Conservation (phyloP, 176 grass and related monocot genomes). For the Juncus effusus region DNA sequence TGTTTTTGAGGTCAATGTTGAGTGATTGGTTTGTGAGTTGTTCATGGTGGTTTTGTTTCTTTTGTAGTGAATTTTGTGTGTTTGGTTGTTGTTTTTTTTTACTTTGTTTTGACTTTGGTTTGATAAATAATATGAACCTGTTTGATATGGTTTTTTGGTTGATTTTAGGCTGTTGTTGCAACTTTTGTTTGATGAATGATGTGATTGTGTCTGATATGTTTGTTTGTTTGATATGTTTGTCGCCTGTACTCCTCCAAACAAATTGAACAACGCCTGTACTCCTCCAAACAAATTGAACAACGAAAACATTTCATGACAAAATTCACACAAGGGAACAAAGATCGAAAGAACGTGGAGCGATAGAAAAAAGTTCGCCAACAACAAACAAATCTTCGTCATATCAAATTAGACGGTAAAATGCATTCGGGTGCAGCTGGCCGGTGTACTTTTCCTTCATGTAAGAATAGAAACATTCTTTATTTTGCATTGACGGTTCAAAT, state of each 20-base stretch:
- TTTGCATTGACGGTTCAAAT: background rate
- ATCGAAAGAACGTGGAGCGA: background rate
- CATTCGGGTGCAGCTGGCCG: background rate
- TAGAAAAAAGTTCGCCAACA: background rate
- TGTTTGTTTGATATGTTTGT: no score
- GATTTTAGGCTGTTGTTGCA: background rate
- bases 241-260: no score
- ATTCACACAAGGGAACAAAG: background rate
- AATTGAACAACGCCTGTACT: no score
- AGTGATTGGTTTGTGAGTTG: constrained; percentile 15
- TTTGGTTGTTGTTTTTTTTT: constrained; percentile 3
- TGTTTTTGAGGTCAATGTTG: constrained; percentile 61
- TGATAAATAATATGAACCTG: background rate
- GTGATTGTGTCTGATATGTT: no score
- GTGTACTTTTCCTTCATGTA: constrained; percentile 26
- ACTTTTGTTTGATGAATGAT: background rate
- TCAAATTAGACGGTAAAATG: constrained; percentile 20
- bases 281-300: no score
- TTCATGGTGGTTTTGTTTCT: background rate
- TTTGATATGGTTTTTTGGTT: background rate
- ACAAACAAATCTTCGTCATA: background rate
- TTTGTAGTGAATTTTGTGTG: background rate
- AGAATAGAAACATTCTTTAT: constrained; percentile 17
- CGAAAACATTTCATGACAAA: no score
- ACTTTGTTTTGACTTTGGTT: constrained; percentile 1